These are phyloP conservation scores for Trebouxia gelatinosa DNA, from an alignment of 163 green algal genomes.

Conservation along the genomic window DNA sequence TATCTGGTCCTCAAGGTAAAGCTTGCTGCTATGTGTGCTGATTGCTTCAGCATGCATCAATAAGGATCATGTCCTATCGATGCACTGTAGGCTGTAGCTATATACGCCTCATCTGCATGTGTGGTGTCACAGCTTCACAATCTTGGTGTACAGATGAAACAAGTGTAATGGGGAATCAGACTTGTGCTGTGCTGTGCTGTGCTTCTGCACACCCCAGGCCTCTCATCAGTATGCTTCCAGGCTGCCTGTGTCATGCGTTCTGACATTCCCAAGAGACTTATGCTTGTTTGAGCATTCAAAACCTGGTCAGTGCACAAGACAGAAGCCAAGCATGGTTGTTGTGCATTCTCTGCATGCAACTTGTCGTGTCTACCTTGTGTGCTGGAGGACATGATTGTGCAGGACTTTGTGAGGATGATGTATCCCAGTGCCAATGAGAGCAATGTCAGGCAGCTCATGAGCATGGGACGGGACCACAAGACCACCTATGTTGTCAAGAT, in stretches of 20 bases:
- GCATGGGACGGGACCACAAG: constrained; percentile 14
- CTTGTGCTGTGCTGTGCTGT: background rate
- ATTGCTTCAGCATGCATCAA: no score
- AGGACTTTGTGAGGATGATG: constrained; percentile 32
- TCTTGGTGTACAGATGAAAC: background rate
- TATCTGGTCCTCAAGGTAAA: constrained; percentile 24
- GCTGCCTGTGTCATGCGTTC: background rate
- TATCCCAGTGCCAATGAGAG: constrained; percentile 10
- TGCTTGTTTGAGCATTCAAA: background rate
- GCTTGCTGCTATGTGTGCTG: no score
- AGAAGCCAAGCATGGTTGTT: no score
- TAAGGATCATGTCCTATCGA: no score
- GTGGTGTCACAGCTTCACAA: background rate
- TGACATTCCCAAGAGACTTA: background rate
- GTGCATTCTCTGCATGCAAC: background rate
- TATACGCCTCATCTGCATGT: background rate
- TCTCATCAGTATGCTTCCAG: background rate
- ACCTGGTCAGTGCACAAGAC: no score
- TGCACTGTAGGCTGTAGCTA: background rate
- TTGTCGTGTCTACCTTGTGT: background rate
- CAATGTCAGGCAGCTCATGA: constrained; percentile 19
- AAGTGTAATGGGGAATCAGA: background rate
- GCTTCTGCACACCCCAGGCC: background rate
- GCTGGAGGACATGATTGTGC: background rate
- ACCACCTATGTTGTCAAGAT: background rate